These are phyloP conservation scores for Biscogniauxia sp. DNA, from an alignment of 2,329 filamentous ascomycete species.

Conservation along the genomic window DNA sequence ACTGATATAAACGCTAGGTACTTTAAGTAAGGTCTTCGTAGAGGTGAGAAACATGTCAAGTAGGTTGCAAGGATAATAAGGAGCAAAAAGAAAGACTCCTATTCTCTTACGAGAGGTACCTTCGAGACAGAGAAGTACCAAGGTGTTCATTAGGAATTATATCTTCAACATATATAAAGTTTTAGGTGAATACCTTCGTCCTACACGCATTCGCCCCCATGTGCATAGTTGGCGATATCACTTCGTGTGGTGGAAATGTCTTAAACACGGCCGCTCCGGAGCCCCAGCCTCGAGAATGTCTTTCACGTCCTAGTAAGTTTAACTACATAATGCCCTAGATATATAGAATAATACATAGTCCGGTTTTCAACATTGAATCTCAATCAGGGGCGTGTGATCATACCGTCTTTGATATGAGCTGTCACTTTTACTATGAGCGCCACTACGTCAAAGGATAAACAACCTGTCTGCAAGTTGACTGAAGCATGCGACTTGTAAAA, in stretches of 20 bases:
- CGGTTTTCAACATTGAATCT: too few species aligned
- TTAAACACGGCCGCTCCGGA: neutral
- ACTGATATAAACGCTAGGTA: neutral
- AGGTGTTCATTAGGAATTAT: too few species aligned
- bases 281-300: neutral
- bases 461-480: neutral
- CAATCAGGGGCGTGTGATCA: too few species aligned
- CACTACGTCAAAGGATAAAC: neutral
- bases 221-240: neutral
- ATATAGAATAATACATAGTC: too few species aligned
- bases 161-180: too few species aligned
- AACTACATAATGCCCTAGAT: neutral
- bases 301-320: too few species aligned
- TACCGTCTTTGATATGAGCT: neutral
- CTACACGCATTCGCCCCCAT: neutral
- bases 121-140: too few species aligned
- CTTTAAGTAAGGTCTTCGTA: neutral
- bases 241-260: conserved; percentile 1
- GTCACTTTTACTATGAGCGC: neutral
- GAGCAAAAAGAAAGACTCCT: too few species aligned
- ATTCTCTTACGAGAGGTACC: too few species aligned
- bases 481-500: neutral
- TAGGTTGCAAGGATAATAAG: too few species aligned
- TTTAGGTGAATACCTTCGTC: too few species aligned
- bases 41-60: too few species aligned